Base-by-base conservation (phyloP, 345 rosid genomes). In the Eucalyptus coolabah region DNA sequence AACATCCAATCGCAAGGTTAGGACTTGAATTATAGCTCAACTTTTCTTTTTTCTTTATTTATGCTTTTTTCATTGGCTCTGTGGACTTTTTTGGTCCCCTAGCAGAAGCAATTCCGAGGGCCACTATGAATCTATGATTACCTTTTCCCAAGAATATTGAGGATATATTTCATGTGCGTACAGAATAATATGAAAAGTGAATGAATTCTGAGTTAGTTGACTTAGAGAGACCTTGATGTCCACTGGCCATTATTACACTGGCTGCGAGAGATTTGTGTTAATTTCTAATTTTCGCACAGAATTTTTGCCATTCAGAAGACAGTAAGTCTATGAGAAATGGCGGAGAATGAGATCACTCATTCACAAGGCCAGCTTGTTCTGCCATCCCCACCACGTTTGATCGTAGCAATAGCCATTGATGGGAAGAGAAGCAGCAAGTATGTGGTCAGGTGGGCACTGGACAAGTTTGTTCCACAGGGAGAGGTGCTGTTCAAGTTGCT, bases 351-450 rank as follows among this genome's bases (percentile, higher is more conserved):
- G 87, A 92, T 91, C 34, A 77, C 82, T 83, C 93, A 91, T 90
- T 87, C 82, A 16, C 88, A 88, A 88, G 69, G 42, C 60, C 90
- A 80, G 21, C 51, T 86, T 86, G 90, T 88, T 19, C 89, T 91
- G 90, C 94, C 95, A 82, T 89, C 93, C 87, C 89, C 93, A 89
- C 95, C 90, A 16, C 91, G 93, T 88, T 90, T 94, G 86, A 89
- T 87, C 34, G 89, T 96, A 49, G 97, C 94, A 23, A 92, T 95
- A 90, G 99, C 99, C 44, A 91, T 98, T 86, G 93, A 95, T 86
- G 99, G 98, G 49, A 94, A 91, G 69, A 91, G 91, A 60, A 94
- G 91, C 89, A 95, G 98, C 94, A 96, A 90, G 87, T 88, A 90
- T 88, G 63, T 77, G n/a, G 88, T 90, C 83, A 86, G 86, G 88